Conservation (phyloP, 75 land plant genomes). For the Isoetes taiwanensis region DNA sequence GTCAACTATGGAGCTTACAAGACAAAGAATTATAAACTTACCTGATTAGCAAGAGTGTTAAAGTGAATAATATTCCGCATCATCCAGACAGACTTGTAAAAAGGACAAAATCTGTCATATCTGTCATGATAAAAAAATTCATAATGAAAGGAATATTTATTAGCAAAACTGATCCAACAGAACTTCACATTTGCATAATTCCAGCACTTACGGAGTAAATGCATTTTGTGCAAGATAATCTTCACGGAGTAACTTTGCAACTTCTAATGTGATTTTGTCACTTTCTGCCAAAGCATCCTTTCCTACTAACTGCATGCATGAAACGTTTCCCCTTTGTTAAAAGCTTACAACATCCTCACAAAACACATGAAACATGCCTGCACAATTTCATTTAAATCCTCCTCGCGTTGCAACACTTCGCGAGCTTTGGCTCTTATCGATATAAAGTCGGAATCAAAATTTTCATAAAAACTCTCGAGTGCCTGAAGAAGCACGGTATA, state of each 20-base stretch:
- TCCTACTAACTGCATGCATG: constrained; percentile 73
- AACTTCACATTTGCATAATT: background rate
- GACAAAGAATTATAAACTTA: constrained; percentile 12
- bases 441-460: constrained; percentile 88
- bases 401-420: constrained; percentile 97
- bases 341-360: background rate
- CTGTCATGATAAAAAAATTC: constrained; percentile 25
- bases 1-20: background rate
- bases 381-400: constrained; percentile 99
- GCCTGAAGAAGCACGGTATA: constrained; percentile 40
- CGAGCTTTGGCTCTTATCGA: constrained; percentile 96
- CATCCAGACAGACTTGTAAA: constrained; percentile 99
- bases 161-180: background rate
- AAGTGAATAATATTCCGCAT: constrained; percentile 98
- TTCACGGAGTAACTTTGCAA: constrained; percentile 93
- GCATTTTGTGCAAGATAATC: constrained; percentile 99
- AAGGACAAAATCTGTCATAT: constrained; percentile 95
- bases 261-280: constrained; percentile 86
- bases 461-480: constrained; percentile 87
- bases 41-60: constrained; percentile 85
- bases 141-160: background rate
- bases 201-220: constrained; percentile 68
- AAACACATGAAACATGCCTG: constrained; percentile 41
- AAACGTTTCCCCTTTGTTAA: background rate
- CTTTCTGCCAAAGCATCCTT: constrained; percentile 96